These are phyloP conservation scores for Sporodiniella umbellata DNA, from an alignment of 371 early-diverging fungal genomes.

Conservation along the genomic window DNA sequence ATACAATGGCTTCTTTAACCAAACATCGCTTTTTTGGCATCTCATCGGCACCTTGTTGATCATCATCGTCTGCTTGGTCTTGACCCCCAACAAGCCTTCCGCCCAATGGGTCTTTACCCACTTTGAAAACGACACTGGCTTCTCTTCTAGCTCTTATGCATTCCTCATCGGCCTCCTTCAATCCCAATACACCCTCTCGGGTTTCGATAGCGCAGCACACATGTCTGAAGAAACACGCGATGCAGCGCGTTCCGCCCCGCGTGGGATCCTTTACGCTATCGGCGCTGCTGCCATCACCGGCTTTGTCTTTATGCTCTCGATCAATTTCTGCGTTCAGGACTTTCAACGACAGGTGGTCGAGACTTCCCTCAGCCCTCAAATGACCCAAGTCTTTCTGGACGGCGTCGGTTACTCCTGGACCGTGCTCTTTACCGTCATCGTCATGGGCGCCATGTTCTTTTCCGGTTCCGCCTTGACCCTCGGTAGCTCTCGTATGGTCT, in stretches of 20 bases:
- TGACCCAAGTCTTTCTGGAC: slow-evolving; percentile 53
- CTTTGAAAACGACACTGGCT: slow-evolving; percentile 40
- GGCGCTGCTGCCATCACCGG: slow-evolving; percentile 46
- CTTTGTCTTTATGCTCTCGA: slow-evolving; percentile 40
- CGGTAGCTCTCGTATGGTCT: slow-evolving; percentile 67
- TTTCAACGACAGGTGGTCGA: slow-evolving; percentile 42
- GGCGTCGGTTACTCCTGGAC: slow-evolving; percentile 52
- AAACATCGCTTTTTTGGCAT: slow-evolving; percentile 56
- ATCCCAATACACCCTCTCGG: slow-evolving; percentile 53
- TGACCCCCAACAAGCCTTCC: slow-evolving; percentile 43
- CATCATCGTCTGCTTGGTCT: slow-evolving; percentile 49
- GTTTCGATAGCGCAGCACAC: slow-evolving; percentile 71
- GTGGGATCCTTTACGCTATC: slow-evolving; percentile 55
- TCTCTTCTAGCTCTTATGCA: slow-evolving; percentile 26
- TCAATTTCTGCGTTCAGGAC: slow-evolving; percentile 47
- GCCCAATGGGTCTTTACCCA: slow-evolving; percentile 40
- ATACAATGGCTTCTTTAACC: slow-evolving; percentile 52
- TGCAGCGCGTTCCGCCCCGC: slow-evolving; percentile 57
- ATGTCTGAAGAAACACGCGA: slow-evolving; percentile 71
- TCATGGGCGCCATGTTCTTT: slow-evolving; percentile 60
- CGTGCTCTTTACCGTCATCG: slow-evolving; percentile 46
- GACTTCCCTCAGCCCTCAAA: slow-evolving; percentile 27
- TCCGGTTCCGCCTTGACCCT: slow-evolving; percentile 50
- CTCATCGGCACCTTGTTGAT: slow-evolving; percentile 56
- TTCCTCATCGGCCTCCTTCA: slow-evolving; percentile 40